A percentile compares a stretch with the other conserved stretches of the same genome.
These are phyloP conservation scores for Priceomyces carsonii DNA, from an alignment of 805 yeast genomes.

Conservation along the genomic window DNA sequence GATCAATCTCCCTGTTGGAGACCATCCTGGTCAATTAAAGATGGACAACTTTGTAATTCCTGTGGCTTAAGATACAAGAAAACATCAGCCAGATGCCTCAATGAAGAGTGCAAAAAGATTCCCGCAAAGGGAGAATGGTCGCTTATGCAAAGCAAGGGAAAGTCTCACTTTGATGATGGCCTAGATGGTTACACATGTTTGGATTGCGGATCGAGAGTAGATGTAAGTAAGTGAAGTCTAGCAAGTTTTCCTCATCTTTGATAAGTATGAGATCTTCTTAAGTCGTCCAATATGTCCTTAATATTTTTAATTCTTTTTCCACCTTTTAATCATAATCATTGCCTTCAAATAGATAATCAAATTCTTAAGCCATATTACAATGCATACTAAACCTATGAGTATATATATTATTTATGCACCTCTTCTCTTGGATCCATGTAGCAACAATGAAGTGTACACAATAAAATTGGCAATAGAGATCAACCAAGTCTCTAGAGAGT, in stretches of 20 bases:
- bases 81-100: slow-evolving; percentile 87
- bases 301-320: neutral
- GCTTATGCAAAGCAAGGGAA: slow-evolving; percentile 75
- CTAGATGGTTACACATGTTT: slow-evolving; percentile 40
- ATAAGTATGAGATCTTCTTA: slow-evolving; percentile 5
- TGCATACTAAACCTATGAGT: too few relatives aligned
- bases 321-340: neutral
- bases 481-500: too few relatives aligned
- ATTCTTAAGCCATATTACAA: too few relatives aligned
- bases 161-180: slow-evolving; percentile 39
- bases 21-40: slow-evolving; percentile 89
- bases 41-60: slow-evolving; percentile 95
- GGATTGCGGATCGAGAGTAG: slow-evolving; percentile 45
- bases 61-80: slow-evolving; percentile 95
- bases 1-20: slow-evolving; percentile 98
- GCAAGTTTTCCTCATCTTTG: too few relatives aligned
- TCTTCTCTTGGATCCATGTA: too few relatives aligned
- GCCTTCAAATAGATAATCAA: too few relatives aligned
- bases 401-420: too few relatives aligned
- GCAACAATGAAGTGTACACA: too few relatives aligned
- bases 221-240: slow-evolving; percentile 29
- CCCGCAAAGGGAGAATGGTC: slow-evolving; percentile 98
- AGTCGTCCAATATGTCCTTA: neutral
- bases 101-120: slow-evolving; percentile 72
- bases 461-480: too few relatives aligned